Base-by-base conservation (phyloP, 495 filamentous ascomycete species). In the Hypoxylon cercidicola region DNA sequence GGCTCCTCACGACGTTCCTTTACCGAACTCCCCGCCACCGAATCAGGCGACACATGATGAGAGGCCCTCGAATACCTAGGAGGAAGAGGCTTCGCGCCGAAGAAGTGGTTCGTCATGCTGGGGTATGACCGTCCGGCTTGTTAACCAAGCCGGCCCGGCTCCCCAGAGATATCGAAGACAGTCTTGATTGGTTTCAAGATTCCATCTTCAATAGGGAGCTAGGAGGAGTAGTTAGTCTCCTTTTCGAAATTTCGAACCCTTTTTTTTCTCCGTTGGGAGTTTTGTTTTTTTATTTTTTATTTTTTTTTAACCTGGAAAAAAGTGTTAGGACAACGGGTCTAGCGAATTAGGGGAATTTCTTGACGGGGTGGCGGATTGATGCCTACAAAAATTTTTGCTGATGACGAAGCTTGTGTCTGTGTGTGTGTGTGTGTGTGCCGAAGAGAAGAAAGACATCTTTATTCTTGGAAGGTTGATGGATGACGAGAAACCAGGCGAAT, bases 1-100 rank as follows among this genome's bases (percentile, higher is more conserved):
- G 16, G 45, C 54, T 56, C 64, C 64, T 15, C 68, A 65, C 43
- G 71, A 73, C 13, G 37, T 63, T n/a, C 62, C 68, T 0, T 41
- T 63, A 37, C 60, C 68, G 4, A 67, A 9, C 18, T 58, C 68
- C 35, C 62, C 62, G n/a, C 55, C 71, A 18, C 49, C 65, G 20
- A 43, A 50, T 41, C 68, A 62, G 18, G 46, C 47, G 57, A 53
- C 62, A 30, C 64, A 71, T 35, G 39, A 62, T 41, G 64, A 66
- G 54, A 73, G 32, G 68, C 46, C 59, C 30, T 34, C 58, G 12
- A 65, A 52, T 32, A 49, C 59, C 44, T 71, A 73, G 58, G 59
- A 66, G 58, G 64, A 50, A 12, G 47, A 9, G 48, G 37, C 65
- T 60, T 55, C 55, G 54, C 48, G 32, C 30, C 54, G 44, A 40